Base-by-base conservation (phyloP, 108 stramenopile genomes). In the Fragilariopsis cylindrus region DNA sequence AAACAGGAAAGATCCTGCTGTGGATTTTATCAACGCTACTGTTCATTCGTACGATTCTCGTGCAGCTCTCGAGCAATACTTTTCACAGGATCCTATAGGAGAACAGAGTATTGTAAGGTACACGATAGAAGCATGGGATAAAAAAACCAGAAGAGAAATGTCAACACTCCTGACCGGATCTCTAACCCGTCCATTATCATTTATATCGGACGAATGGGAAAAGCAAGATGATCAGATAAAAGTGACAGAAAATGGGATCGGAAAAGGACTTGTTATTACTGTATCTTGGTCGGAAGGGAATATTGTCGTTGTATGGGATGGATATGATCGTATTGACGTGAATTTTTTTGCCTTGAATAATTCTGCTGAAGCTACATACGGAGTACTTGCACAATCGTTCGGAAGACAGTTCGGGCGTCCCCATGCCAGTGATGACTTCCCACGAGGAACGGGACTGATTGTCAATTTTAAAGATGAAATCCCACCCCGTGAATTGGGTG, bases 291-390 rank as follows among this genome's bases (percentile, higher is more conserved):
- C 73, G 3, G 60, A 65, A 49, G 91, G 84, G 18, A 84, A 74
- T 42, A 39, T 85, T 15, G 60, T 76, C 11, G 66, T 79, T 18
- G 77, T 86, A 15, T 92, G 88, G 88, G 91, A 92, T 76, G 91
- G 91, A 30, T 58, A 57, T 18, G 46, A n/a, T 39, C 82, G 78
- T 30, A 52, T 92, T 48, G 84, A 87, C 62, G 60, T 88, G 18
- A 92, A 92, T 65, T 58, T 87, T 5, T 92, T 89, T 76, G 73
- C 81, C 9, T 82, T 81, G 19, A 72, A 78, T 53, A 86, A 91
- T 65, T 65, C 15, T 16, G 62, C 62, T 63, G 3, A 5, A 40
- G 7, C 7, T 4, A 63, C 4, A 12, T 4, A 41, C 39, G 7
- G 3, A 12, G 13, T 15, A 3, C n/a, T 43, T 7, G 4, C 7